These are phyloP conservation scores for Hymenoscyphus repandus DNA, from an alignment of 2,329 filamentous ascomycete species.

Conservation along the genomic window DNA sequence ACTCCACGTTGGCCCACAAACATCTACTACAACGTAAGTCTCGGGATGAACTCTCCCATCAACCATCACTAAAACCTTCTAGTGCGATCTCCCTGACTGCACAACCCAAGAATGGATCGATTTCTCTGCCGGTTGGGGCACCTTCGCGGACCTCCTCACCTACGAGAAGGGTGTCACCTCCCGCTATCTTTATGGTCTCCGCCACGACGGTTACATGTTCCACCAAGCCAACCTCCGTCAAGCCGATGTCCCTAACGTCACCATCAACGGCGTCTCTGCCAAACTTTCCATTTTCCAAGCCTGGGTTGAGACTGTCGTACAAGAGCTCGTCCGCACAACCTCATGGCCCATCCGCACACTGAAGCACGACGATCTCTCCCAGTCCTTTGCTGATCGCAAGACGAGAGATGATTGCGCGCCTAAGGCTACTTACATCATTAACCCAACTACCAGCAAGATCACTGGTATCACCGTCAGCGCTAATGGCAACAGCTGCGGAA, in stretches of 20 bases:
- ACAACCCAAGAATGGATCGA: slow-evolving; percentile 49
- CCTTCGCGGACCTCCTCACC: slow-evolving; percentile 45
- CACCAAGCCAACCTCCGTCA: slow-evolving; percentile 56
- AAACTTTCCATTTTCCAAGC: slow-evolving; percentile 17
- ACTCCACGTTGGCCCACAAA: slow-evolving; percentile 56
- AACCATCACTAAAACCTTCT: not conserved
- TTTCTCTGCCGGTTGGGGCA: slow-evolving; percentile 47
- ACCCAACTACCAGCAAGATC: not conserved
- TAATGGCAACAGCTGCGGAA: slow-evolving; percentile 1
- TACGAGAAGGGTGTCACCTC: slow-evolving; percentile 46
- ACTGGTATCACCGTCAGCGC: slow-evolving; percentile 32
- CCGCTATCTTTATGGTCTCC: slow-evolving; percentile 49
- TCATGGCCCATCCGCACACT: slow-evolving; percentile 49
- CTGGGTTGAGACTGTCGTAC: slow-evolving; percentile 22
- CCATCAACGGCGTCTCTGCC: slow-evolving; percentile 8
- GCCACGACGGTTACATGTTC: slow-evolving; percentile 33
- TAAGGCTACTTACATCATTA: not conserved
- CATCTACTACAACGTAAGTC: slow-evolving; percentile 53
- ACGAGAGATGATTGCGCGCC: slow-evolving; percentile 12
- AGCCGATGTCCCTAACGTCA: slow-evolving; percentile 12
- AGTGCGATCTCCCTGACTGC: slow-evolving; percentile 44
- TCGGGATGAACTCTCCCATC: not conserved
- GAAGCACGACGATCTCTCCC: slow-evolving; percentile 38
- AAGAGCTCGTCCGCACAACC: slow-evolving; percentile 22
- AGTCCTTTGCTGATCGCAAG: slow-evolving; percentile 42